These are phyloP conservation scores for Sordariomycetes sp. DNA, from an alignment of 2,329 filamentous ascomycete species.

Conservation along the genomic window DNA sequence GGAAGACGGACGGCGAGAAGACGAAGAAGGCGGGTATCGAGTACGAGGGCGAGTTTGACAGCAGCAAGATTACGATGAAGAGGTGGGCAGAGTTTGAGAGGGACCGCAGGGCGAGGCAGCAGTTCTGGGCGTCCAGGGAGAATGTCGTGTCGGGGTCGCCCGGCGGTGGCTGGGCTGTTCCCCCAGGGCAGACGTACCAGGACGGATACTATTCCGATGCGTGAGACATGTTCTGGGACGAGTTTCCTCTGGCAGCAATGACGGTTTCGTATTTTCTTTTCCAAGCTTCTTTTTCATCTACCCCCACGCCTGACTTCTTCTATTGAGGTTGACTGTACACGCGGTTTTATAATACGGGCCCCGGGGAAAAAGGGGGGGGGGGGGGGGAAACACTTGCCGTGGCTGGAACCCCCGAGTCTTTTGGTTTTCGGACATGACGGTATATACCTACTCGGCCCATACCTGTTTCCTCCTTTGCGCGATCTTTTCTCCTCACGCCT, in stretches of 20 bases:
- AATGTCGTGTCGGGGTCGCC: conserved; percentile 26
- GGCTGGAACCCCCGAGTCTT: not conserved
- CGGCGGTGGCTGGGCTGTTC: conserved; percentile 27
- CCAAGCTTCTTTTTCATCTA: not conserved
- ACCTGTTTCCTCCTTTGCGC: not conserved
- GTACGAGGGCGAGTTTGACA: conserved; percentile 92
- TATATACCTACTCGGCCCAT: not conserved
- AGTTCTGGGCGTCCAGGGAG: conserved; percentile 40
- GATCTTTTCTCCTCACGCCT: conserved; percentile 3
- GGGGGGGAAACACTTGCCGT: not conserved
- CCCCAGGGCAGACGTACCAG: conserved; percentile 29
- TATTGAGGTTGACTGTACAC: not conserved
- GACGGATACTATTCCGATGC: conserved; percentile 44
- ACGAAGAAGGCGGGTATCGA: conserved; percentile 77
- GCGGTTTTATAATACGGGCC: not conserved
- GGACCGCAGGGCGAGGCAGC: conserved; percentile 35
- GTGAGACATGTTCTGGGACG: conserved; percentile 16
- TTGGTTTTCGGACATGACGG: not conserved
- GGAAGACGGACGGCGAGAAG: conserved; percentile 86
- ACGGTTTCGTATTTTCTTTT: not conserved
- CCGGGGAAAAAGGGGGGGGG: too few species aligned
- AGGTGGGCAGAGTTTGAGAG: conserved; percentile 93
- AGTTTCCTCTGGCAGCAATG: not conserved
- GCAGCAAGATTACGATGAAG: conserved; percentile 99
- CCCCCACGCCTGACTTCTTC: not conserved